These are phyloP conservation scores for Microcos paniculata DNA, from an alignment of 345 rosid genomes.

Conservation along the genomic window DNA sequence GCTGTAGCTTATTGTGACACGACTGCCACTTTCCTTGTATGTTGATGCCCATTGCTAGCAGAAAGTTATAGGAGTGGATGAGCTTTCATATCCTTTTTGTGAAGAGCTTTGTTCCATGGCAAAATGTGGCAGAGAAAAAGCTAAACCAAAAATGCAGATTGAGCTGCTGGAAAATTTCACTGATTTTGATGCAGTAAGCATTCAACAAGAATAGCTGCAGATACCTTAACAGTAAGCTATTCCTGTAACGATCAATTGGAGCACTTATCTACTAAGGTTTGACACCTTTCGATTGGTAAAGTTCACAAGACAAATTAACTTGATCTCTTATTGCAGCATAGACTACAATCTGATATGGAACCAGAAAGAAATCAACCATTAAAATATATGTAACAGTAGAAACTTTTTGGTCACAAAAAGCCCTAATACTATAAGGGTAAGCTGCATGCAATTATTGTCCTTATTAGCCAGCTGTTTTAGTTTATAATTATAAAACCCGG, in stretches of 20 bases:
- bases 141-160: background rate
- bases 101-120: background rate
- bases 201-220: conserved; percentile 1
- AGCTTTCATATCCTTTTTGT: conserved; percentile 1
- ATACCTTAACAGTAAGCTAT: background rate
- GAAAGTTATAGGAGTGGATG: conserved; percentile 10
- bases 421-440: background rate
- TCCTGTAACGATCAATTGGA: background rate
- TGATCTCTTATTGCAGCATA: background rate
- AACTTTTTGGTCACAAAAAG: background rate
- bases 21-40: conserved; percentile 27
- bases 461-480: conserved; percentile 3
- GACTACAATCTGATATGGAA: background rate
- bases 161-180: background rate
- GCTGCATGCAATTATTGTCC: background rate
- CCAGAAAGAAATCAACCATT: background rate
- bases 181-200: background rate
- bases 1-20: conserved; percentile 23
- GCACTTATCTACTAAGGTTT: background rate
- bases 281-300: background rate
- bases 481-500: background rate
- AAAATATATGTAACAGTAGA: background rate
- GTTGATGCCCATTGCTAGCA: conserved; percentile 16
- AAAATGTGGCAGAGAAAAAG: background rate
- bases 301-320: background rate